Evolutionary conservation across 805 yeast genomes (phyloP).

Genomic region (Hanseniaspora lindneri): DNA sequence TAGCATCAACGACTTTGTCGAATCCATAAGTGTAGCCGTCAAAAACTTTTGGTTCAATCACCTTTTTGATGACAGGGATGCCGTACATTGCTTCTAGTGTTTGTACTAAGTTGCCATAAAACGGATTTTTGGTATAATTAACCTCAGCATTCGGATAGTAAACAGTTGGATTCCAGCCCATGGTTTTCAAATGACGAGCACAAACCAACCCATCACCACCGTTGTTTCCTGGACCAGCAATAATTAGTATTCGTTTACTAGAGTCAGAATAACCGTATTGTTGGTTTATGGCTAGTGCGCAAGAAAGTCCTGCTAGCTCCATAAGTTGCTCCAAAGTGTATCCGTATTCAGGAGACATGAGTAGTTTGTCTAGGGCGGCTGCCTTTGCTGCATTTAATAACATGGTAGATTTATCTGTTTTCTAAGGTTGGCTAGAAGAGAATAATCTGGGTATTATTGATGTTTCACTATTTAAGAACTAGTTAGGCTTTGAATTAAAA

Average conservation of each 20-base stretch:
- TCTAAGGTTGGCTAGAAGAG: too few species aligned
- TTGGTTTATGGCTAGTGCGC: conserved; percentile 70
- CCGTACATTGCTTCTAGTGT: conserved; percentile 39
- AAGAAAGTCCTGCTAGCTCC: conserved; percentile 94
- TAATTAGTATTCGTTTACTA: conserved; percentile 44
- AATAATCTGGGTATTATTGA: too few species aligned
- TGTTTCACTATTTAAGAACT: too few species aligned
- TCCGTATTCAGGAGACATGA: conserved; percentile 64
- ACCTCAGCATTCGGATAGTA: conserved; percentile 56
- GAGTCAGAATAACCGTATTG: conserved; percentile 39
- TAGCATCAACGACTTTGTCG: conserved; percentile 57
- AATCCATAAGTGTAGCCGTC: conserved; percentile 26
- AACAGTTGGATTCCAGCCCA: conserved; percentile 66
- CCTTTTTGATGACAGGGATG: conserved; percentile 41
- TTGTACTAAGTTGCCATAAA: conserved; percentile 48
- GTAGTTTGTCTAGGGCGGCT: conserved; percentile 65
- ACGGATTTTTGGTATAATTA: conserved; percentile 38
- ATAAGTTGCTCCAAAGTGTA: conserved; percentile 37
- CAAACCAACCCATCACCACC: conserved; percentile 96
- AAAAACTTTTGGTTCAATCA: conserved; percentile 33
- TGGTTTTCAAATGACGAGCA: conserved; percentile 72
- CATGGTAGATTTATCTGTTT: conserved; percentile 1
- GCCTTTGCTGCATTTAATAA: conserved; percentile 35
- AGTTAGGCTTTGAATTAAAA: too few species aligned
- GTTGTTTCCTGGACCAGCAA: conserved; percentile 94